A percentile compares a stretch with the other conserved stretches of the same genome.
These are phyloP conservation scores for Ambrosia artemisiifolia DNA, from an alignment of 129 eudicot genomes.

Conservation along the genomic window DNA sequence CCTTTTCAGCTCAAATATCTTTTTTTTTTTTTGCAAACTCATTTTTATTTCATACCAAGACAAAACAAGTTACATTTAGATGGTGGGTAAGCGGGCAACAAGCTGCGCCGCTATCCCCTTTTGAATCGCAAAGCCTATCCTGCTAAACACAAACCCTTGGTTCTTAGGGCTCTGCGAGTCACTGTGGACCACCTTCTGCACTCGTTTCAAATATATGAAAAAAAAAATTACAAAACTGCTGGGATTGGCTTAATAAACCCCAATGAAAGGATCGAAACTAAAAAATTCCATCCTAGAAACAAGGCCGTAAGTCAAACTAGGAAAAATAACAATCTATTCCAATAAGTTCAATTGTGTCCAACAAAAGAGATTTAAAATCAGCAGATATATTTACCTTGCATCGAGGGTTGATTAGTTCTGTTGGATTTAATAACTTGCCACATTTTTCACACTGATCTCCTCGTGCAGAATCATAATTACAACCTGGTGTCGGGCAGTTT, in stretches of 20 bases:
- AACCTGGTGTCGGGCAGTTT: slow-evolving; percentile 77
- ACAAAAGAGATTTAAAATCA: not conserved
- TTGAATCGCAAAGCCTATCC: too few species aligned
- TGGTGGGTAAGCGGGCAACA: too few species aligned
- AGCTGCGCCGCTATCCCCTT: too few species aligned
- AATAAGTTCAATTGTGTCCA: not conserved
- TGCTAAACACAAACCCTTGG: too few species aligned
- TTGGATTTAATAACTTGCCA: slow-evolving; percentile 83
- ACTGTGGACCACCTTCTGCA: too few species aligned
- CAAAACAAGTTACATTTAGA: too few species aligned
- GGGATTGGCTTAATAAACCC: not conserved
- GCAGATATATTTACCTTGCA: slow-evolving; percentile 61
- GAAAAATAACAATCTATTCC: not conserved
- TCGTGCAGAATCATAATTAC: slow-evolving; percentile 93
- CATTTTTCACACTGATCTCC: slow-evolving; percentile 98
- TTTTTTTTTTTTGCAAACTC: too few species aligned
- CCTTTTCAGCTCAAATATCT: not conserved
- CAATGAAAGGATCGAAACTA: not conserved
- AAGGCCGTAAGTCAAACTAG: not conserved
- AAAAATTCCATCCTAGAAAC: not conserved
- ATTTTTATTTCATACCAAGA: too few species aligned
- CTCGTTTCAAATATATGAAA: too few species aligned
- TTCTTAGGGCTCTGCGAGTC: too few species aligned
- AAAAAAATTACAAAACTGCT: not conserved
- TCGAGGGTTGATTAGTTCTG: slow-evolving; percentile 74